These are phyloP conservation scores for Przewalskia tangutica DNA, from an alignment of 257 asterid genomes.

Conservation along the genomic window DNA sequence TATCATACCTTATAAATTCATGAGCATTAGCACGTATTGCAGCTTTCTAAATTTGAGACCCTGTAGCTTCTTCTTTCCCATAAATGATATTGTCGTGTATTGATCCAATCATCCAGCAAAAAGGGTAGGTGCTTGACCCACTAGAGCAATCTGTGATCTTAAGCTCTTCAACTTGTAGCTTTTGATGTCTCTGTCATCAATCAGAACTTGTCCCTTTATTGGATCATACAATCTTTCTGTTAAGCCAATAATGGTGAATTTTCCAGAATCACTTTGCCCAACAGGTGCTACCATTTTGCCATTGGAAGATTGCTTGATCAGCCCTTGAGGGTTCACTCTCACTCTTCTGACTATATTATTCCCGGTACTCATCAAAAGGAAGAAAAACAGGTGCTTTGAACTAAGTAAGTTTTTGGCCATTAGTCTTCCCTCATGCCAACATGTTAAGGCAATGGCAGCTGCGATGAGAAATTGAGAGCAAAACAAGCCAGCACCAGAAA, in stretches of 20 bases:
- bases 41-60: conserved; percentile 50
- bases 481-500: conserved; percentile 47
- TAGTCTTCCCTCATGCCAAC: conserved; percentile 72
- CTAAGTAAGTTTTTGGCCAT: conserved; percentile 37
- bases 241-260: conserved; percentile 58
- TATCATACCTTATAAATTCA: conserved; percentile 51
- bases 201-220: conserved; percentile 36
- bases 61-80: conserved; percentile 44
- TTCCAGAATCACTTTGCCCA: conserved; percentile 73
- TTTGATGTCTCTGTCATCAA: conserved; percentile 49
- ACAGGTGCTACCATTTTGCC: conserved; percentile 58
- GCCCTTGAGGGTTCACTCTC: conserved; percentile 65
- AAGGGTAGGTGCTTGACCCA: conserved; percentile 65
- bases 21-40: conserved; percentile 64
- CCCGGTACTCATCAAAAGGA: conserved; percentile 72
- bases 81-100: conserved; percentile 48
- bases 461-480: conserved; percentile 48
- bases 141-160: conserved; percentile 58
- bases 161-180: conserved; percentile 43
- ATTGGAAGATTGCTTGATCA: conserved; percentile 46
- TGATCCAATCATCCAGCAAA: conserved; percentile 33
- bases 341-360: conserved; percentile 42
- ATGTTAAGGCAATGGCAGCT: conserved; percentile 47
- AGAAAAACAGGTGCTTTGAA: conserved; percentile 56
- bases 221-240: conserved; percentile 74